Evolutionary conservation across 2,329 filamentous ascomycete species (phyloP).

Genomic region (Scleromitrula shiraiana): DNA sequence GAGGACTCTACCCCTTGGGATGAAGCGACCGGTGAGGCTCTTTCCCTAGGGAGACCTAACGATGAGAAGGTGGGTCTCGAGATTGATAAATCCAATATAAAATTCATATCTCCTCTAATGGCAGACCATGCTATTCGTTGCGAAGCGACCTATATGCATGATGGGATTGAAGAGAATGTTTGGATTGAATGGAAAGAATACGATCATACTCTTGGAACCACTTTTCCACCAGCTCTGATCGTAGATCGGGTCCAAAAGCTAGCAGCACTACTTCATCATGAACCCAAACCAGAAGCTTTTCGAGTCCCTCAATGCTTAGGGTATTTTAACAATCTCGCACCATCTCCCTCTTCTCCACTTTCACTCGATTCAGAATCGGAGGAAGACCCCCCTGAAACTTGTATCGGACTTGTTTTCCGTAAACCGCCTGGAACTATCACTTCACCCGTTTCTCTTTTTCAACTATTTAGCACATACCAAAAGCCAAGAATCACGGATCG

Average conservation of each 20-base stretch:
- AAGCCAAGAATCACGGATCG: conserved; percentile 45
- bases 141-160: conserved; percentile 33
- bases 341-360: neutral
- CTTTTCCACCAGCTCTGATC: conserved; percentile 35
- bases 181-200: conserved; percentile 48
- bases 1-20: conserved; percentile 29
- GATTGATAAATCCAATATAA: conserved; percentile 14
- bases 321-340: conserved; percentile 39
- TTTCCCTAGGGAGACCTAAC: conserved; percentile 32
- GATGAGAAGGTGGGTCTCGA: conserved; percentile 10
- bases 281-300: conserved; percentile 41
- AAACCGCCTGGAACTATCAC: conserved; percentile 35
- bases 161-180: conserved; percentile 32
- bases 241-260: conserved; percentile 39
- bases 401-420: conserved; percentile 47
- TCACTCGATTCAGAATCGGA: conserved; percentile 28
- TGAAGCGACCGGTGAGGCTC: conserved; percentile 32
- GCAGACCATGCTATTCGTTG: conserved; percentile 25
- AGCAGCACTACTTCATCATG: conserved; percentile 40
- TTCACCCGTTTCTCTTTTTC: conserved; percentile 39
- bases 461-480: conserved; percentile 35
- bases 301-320: conserved; percentile 43
- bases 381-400: conserved; percentile 35
- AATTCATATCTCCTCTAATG: conserved; percentile 1
- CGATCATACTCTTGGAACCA: conserved; percentile 30